phyloP scores from a whole-genome alignment of 495 filamentous ascomycete species.

The Neurospora terricola region DNA sequence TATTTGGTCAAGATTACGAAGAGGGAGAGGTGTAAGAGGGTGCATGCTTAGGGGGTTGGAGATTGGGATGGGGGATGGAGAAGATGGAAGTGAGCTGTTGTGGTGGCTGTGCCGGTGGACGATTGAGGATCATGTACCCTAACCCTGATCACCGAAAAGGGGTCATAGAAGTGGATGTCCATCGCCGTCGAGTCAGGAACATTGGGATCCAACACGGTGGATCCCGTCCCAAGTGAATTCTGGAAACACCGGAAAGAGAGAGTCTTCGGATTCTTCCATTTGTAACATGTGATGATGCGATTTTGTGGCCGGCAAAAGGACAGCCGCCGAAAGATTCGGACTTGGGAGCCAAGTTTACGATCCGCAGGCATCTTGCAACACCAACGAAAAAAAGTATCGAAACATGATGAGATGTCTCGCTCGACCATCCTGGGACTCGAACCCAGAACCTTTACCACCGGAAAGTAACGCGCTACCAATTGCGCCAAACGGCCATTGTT shows the following conservation, averaged over 20 bases:
- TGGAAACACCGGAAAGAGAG: not conserved
- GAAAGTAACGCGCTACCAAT: slow-evolving; percentile 1
- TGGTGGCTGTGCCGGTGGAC: too few relatives aligned
- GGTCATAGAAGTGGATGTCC: not conserved
- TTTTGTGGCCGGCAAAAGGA: not conserved
- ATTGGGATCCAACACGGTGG: not conserved
- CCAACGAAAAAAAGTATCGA: not conserved
- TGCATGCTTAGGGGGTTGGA: not conserved
- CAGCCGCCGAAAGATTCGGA: not conserved
- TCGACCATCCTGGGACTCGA: not conserved
- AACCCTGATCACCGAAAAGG: not conserved
- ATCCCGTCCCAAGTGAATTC: not conserved
- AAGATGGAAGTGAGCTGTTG: too few relatives aligned
- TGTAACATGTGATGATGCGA: not conserved
- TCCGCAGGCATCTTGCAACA: not conserved
- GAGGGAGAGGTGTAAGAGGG: not conserved
- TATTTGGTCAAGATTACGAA: slow-evolving; percentile 30
- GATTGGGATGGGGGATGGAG: not conserved
- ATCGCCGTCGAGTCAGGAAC: not conserved
- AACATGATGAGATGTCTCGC: not conserved
- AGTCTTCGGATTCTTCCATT: not conserved
- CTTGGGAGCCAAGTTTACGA: not conserved
- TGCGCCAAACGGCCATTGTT: not conserved
- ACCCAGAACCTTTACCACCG: not conserved
- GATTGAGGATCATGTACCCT: not conserved